These are phyloP conservation scores for Candida ascalaphidarum DNA, from an alignment of 805 yeast genomes.

Conservation along the genomic window DNA sequence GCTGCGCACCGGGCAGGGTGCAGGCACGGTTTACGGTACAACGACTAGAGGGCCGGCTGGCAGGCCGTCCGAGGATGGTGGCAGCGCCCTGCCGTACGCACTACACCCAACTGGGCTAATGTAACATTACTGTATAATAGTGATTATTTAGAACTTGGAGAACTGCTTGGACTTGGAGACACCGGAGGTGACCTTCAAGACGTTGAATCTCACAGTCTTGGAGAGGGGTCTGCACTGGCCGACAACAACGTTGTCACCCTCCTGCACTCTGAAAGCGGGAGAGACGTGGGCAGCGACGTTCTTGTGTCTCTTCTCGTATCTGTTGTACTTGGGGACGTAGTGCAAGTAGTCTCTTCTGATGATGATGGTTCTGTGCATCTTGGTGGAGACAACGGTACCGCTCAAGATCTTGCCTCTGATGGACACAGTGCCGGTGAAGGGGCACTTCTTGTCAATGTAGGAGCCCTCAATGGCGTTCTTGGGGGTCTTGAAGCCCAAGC, in stretches of 20 bases:
- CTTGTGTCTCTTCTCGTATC: constrained; percentile 99
- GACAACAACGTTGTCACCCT: constrained; percentile 98
- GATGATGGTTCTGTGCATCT: constrained; percentile 99
- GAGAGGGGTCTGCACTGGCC: constrained; percentile 99
- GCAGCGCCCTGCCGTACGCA: too few species aligned
- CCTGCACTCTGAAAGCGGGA: constrained; percentile 99
- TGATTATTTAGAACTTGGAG: constrained; percentile 79
- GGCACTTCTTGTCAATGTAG: constrained; percentile 99
- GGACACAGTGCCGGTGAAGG: constrained; percentile 93
- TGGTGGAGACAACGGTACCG: constrained; percentile 99
- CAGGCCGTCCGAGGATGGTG: too few species aligned
- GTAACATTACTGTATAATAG: too few species aligned
- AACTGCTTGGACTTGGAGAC: constrained; percentile 89
- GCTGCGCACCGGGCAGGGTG: too few species aligned
- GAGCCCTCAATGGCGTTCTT: constrained; percentile 96
- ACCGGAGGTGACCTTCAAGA: constrained; percentile 87
- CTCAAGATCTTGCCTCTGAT: constrained; percentile 99
- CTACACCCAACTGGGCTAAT: too few species aligned
- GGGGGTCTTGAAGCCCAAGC: constrained; percentile 99
- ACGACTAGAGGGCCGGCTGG: too few species aligned
- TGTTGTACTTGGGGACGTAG: constrained; percentile 99
- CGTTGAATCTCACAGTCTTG: constrained; percentile 99
- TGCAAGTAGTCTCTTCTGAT: constrained; percentile 99
- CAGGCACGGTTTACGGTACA: too few species aligned
- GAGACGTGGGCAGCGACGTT: constrained; percentile 99